These are phyloP conservation scores for Luffa aegyptiaca DNA, from an alignment of 306 rosid genomes.

Conservation along the genomic window DNA sequence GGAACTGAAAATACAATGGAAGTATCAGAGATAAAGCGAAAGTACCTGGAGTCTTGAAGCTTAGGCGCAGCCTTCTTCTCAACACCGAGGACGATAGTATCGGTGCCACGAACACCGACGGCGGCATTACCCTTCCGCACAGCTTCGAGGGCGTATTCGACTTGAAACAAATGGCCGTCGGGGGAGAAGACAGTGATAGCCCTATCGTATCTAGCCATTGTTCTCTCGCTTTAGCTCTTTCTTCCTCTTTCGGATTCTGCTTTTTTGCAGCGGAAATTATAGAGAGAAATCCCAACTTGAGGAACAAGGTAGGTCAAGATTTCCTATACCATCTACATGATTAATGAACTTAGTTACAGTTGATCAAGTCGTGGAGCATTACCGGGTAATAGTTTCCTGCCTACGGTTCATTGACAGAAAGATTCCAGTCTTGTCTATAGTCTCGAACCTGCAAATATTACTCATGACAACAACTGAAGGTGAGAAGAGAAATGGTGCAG, in stretches of 20 bases:
- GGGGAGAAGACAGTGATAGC: constrained; percentile 97
- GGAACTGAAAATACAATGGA: too few relatives aligned
- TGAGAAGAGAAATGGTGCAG: background rate
- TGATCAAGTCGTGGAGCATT: constrained; percentile 13
- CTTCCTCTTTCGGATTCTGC: too few relatives aligned
- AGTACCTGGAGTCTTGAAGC: too few relatives aligned
- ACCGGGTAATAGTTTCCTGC: constrained; percentile 97
- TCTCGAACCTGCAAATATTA: constrained; percentile 56
- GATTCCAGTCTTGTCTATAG: constrained; percentile 70
- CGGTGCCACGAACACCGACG: constrained; percentile 97
- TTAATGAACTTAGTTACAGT: background rate
- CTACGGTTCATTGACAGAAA: constrained; percentile 63
- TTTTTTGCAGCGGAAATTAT: too few relatives aligned
- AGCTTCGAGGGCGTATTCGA: constrained; percentile 95
- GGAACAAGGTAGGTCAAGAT: too few relatives aligned
- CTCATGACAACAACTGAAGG: constrained; percentile 3
- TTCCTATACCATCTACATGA: too few relatives aligned
- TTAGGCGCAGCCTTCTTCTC: too few relatives aligned
- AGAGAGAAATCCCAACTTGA: too few relatives aligned
- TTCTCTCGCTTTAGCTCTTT: background rate
- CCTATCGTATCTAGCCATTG: constrained; percentile 94
- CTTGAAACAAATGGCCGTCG: constrained; percentile 95
- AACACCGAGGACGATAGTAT: constrained; percentile 87
- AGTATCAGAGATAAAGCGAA: too few relatives aligned
- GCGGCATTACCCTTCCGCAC: constrained; percentile 99